A percentile compares a stretch with the other conserved stretches of the same genome.
Evolutionary conservation across 2,329 filamentous ascomycete species (phyloP).

Genomic region (Colletotrichum costaricense): DNA sequence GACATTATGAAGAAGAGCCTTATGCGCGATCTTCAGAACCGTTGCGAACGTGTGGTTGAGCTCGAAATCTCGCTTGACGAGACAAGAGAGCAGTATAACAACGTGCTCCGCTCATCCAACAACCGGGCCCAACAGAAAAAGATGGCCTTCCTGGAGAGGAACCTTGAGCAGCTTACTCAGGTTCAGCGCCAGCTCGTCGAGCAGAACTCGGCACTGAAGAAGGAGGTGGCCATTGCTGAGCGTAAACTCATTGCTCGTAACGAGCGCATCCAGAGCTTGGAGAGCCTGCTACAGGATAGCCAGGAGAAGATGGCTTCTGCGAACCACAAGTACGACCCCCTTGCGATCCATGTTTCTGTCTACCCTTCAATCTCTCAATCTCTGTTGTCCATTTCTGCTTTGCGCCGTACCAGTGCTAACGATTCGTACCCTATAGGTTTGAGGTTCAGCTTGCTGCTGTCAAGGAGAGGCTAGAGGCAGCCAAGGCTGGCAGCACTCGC

Average conservation of each 20-base stretch:
- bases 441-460: constrained; percentile 96
- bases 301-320: constrained; percentile 98
- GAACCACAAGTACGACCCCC: constrained; percentile 84
- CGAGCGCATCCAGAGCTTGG: constrained; percentile 94
- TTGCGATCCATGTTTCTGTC: not conserved
- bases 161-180: constrained; percentile 96
- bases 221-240: constrained; percentile 98
- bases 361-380: not conserved
- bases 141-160: constrained; percentile 99
- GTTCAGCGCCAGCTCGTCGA: constrained; percentile 98
- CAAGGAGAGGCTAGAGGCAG: constrained; percentile 96
- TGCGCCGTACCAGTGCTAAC: constrained; percentile 20
- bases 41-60: constrained; percentile 97
- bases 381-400: not conserved
- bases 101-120: constrained; percentile 94
- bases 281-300: constrained; percentile 92
- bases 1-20: constrained; percentile 99
- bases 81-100: constrained; percentile 99
- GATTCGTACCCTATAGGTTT: constrained; percentile 70
- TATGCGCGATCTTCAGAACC: constrained; percentile 98
- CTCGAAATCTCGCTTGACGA: constrained; percentile 97
- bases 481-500: constrained; percentile 90
- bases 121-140: constrained; percentile 99
- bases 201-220: constrained; percentile 97
- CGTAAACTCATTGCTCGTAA: constrained; percentile 96